A percentile compares a stretch with the other conserved stretches of the same genome.
Conservation (phyloP, 2,329 filamentous ascomycete species). For the Fusarium piperis region DNA sequence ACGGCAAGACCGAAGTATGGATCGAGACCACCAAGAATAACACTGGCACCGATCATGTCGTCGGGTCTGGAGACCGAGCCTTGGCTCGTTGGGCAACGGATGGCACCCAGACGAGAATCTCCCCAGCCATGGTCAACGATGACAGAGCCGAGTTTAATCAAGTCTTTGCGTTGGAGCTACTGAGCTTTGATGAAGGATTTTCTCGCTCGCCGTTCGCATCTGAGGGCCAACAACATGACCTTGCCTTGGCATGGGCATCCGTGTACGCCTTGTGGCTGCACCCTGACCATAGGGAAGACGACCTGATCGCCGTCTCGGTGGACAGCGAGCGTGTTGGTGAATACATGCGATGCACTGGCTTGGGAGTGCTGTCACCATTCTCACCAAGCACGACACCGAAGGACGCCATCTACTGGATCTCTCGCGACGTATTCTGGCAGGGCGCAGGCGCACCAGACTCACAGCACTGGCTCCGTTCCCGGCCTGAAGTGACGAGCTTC, state of each 20-base stretch:
- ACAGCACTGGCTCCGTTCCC: slow-evolving; percentile 36
- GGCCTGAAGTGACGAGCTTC: slow-evolving; percentile 38
- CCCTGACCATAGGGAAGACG: slow-evolving; percentile 11
- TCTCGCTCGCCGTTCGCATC: not conserved
- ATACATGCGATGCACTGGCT: slow-evolving; percentile 14
- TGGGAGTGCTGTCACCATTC: slow-evolving; percentile 15
- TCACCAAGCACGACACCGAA: not conserved
- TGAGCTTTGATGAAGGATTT: not conserved
- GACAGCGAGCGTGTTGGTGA: slow-evolving; percentile 11
- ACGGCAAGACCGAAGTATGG: slow-evolving; percentile 17
- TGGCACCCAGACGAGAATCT: slow-evolving; percentile 3
- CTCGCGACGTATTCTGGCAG: slow-evolving; percentile 39
- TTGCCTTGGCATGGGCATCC: slow-evolving; percentile 14
- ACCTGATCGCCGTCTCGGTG: slow-evolving; percentile 8
- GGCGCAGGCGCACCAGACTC: slow-evolving; percentile 41
- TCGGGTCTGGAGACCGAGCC: not conserved
- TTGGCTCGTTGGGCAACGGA: slow-evolving; percentile 11
- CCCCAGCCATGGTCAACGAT: slow-evolving; percentile 23
- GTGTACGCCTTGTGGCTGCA: slow-evolving; percentile 24
- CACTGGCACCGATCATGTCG: not conserved
- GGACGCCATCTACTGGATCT: slow-evolving; percentile 31
- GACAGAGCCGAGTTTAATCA: slow-evolving; percentile 9
- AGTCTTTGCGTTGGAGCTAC: not conserved
- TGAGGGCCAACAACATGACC: not conserved
- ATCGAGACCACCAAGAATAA: not conserved